A percentile compares a stretch with the other conserved stretches of the same genome.
Evolutionary conservation across 106 monocot species (phyloP).

Genomic region (Dendrobium officinale): DNA sequence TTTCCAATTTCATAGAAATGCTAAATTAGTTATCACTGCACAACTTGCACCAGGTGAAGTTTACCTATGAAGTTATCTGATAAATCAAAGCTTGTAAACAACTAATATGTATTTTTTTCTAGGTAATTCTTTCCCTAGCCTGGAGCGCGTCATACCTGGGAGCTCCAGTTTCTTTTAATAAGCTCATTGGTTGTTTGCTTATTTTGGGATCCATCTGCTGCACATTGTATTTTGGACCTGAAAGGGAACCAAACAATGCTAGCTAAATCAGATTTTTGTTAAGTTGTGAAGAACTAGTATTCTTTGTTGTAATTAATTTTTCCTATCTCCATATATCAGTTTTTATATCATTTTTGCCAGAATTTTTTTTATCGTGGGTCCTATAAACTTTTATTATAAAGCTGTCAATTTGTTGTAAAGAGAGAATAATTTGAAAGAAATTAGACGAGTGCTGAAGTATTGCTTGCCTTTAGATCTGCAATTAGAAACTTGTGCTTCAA

Average conservation of each 20-base stretch:
- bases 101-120: background rate
- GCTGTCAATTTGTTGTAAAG: background rate
- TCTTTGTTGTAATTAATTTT: background rate
- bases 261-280: background rate
- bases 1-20: background rate
- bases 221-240: slow-evolving; percentile 28
- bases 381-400: background rate
- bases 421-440: background rate
- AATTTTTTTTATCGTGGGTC: background rate
- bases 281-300: background rate
- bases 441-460: no score
- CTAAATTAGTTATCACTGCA: background rate
- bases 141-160: slow-evolving; percentile 25
- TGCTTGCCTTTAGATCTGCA: no score
- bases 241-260: slow-evolving; percentile 17
- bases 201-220: slow-evolving; percentile 33
- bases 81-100: background rate
- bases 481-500: no score
- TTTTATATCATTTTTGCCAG: background rate
- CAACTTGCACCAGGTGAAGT: background rate
- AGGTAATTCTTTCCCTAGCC: slow-evolving; percentile 27
- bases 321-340: background rate
- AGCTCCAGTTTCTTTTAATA: slow-evolving; percentile 15
- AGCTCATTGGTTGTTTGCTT: slow-evolving; percentile 31
- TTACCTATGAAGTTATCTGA: background rate